phyloP scores from a whole-genome alignment of 495 filamentous ascomycete species.

The Penicillium ucsense region DNA sequence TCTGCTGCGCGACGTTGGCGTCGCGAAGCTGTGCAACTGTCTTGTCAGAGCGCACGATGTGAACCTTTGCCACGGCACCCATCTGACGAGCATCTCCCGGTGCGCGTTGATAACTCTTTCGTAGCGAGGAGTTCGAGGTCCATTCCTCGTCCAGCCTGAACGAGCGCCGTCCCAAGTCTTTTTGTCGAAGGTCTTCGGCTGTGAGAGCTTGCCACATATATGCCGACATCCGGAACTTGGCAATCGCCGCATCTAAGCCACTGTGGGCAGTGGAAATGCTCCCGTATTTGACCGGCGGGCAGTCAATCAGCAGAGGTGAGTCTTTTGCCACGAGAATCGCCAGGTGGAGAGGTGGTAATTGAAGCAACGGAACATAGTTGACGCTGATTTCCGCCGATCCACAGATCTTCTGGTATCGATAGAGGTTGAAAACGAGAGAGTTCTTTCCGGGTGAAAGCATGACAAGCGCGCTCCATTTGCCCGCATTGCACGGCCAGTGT shows the following conservation, averaged over 20 bases:
- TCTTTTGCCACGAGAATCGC: conserved; percentile 39
- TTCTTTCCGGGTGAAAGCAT: conserved; percentile 12
- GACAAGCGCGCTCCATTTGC: conserved; percentile 10
- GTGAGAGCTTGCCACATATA: conserved; percentile 44
- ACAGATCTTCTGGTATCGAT: neutral
- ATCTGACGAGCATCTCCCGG: conserved; percentile 11
- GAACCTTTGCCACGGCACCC: conserved; percentile 34
- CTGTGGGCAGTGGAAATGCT: conserved; percentile 26
- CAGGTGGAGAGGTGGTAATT: conserved; percentile 40
- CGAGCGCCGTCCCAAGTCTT: conserved; percentile 37
- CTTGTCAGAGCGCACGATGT: conserved; percentile 32
- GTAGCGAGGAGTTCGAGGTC: conserved; percentile 25
- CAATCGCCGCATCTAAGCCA: conserved; percentile 31
- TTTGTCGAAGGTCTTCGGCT: conserved; percentile 37
- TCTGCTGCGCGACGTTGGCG: conserved; percentile 25
- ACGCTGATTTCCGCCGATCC: conserved; percentile 6
- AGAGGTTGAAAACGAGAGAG: conserved; percentile 1
- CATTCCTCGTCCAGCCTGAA: conserved; percentile 44
- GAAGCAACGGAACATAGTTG: conserved; percentile 19
- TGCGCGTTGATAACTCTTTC: neutral
- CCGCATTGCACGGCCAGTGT: conserved; percentile 9
- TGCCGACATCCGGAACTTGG: conserved; percentile 41
- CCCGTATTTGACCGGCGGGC: conserved; percentile 23
- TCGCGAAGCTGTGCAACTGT: conserved; percentile 31
- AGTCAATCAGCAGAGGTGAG: conserved; percentile 32